These are phyloP conservation scores for Hypoxylon rubiginosum DNA, from an alignment of 2,329 filamentous ascomycete genomes.

Conservation along the genomic window DNA sequence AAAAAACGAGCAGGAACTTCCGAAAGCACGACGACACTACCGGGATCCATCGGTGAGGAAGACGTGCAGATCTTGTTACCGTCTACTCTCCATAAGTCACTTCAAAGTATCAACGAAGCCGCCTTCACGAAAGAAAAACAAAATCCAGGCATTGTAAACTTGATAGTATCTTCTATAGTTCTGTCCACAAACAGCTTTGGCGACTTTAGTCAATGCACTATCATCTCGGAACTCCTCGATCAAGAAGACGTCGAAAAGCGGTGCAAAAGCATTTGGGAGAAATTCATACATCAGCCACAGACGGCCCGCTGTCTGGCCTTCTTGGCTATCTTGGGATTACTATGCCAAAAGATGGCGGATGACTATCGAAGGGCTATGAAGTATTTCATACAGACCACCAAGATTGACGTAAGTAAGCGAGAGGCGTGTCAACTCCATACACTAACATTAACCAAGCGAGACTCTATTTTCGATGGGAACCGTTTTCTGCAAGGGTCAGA, in stretches of 20 bases:
- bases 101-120: neutral
- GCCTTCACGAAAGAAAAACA: neutral
- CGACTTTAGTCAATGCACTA: slow-evolving; percentile 32
- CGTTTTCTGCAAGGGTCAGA: neutral
- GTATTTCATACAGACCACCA: slow-evolving; percentile 9
- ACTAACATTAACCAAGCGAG: slow-evolving; percentile 14
- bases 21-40: too few species aligned
- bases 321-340: slow-evolving; percentile 10
- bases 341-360: slow-evolving; percentile 18
- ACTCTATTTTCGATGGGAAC: slow-evolving; percentile 14
- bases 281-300: slow-evolving; percentile 37
- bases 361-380: slow-evolving; percentile 23
- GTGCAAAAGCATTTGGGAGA: slow-evolving; percentile 29
- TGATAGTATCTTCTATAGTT: slow-evolving; percentile 28
- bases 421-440: neutral
- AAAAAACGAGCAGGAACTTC: too few species aligned
- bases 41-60: neutral
- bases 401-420: slow-evolving; percentile 14
- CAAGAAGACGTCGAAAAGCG: neutral
- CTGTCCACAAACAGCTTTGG: slow-evolving; percentile 34
- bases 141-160: slow-evolving; percentile 1
- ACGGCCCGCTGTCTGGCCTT: slow-evolving; percentile 35
- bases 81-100: neutral
- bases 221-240: slow-evolving; percentile 26
- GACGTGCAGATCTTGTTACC: slow-evolving; percentile 6